These are phyloP conservation scores for Pythium graminicola DNA, from an alignment of 352 stramenopile species.

Conservation along the genomic window DNA sequence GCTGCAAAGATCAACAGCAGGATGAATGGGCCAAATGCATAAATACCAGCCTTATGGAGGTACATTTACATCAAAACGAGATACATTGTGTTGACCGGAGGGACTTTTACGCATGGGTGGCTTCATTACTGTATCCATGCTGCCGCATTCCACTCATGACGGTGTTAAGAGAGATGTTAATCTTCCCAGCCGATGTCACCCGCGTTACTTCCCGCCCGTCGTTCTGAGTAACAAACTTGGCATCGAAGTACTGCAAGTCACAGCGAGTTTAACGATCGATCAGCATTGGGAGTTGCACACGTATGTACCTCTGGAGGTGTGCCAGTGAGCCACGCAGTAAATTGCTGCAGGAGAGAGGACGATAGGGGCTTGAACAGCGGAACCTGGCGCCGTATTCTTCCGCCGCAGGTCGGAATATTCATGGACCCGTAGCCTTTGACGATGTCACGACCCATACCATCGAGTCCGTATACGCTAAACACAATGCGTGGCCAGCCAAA, in stretches of 20 bases:
- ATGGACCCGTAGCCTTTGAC: slow-evolving; percentile 89
- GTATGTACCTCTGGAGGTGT: slow-evolving; percentile 58
- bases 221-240: slow-evolving; percentile 69
- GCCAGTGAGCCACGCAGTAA: slow-evolving; percentile 83
- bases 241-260: slow-evolving; percentile 75
- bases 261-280: not conserved
- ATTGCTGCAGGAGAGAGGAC: slow-evolving; percentile 79
- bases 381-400: slow-evolving; percentile 55
- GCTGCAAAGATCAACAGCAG: not conserved
- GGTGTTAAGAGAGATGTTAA: slow-evolving; percentile 60
- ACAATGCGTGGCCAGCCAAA: slow-evolving; percentile 93
- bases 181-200: slow-evolving; percentile 47
- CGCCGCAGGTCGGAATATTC: slow-evolving; percentile 64
- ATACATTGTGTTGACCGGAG: not conserved
- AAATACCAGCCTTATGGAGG: slow-evolving; percentile 1
- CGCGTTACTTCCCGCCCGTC: slow-evolving; percentile 60
- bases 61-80: not conserved
- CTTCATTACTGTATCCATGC: slow-evolving; percentile 33
- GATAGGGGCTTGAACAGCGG: slow-evolving; percentile 87
- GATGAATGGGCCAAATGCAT: not conserved
- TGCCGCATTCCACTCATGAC: slow-evolving; percentile 50
- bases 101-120: slow-evolving; percentile 11
- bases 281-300: not conserved
- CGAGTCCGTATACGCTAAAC: slow-evolving; percentile 84
- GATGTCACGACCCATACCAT: slow-evolving; percentile 87